Evolutionary conservation across 2,329 filamentous ascomycete genomes (phyloP).

Genomic region (Trichoderma koningii): DNA sequence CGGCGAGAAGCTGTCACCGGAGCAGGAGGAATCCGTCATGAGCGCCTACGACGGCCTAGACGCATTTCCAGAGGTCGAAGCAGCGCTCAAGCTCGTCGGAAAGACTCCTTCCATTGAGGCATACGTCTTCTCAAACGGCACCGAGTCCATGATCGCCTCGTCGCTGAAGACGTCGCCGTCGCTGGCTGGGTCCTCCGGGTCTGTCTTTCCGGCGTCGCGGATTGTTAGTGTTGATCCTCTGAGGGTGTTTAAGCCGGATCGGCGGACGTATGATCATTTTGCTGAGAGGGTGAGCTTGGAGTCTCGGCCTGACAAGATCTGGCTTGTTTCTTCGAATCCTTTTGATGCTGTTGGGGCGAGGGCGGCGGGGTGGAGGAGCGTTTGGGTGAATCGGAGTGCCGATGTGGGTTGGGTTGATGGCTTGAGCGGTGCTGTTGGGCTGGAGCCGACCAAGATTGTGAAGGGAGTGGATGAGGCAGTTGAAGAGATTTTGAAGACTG

Average conservation of each 20-base stretch:
- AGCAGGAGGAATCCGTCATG: constrained; percentile 57
- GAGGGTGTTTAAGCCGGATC: constrained; percentile 65
- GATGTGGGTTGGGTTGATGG: constrained; percentile 64
- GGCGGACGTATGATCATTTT: constrained; percentile 62
- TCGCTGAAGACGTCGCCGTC: constrained; percentile 61
- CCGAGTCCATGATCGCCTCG: constrained; percentile 60
- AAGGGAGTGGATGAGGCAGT: constrained; percentile 61
- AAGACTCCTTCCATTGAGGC: constrained; percentile 47
- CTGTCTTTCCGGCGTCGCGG: constrained; percentile 46
- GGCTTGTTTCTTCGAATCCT: constrained; percentile 72
- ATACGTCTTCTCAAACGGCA: constrained; percentile 73
- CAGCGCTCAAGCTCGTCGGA: constrained; percentile 53
- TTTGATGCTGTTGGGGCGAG: constrained; percentile 71
- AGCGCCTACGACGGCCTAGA: constrained; percentile 64
- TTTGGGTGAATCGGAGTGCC: constrained; percentile 66
- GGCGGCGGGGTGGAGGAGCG: constrained; percentile 61
- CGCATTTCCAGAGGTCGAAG: constrained; percentile 64
- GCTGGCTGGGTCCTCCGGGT: constrained; percentile 51
- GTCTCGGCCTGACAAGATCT: constrained; percentile 54
- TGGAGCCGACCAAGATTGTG: constrained; percentile 56
- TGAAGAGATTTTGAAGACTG: constrained; percentile 35
- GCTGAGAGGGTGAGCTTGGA: constrained; percentile 52
- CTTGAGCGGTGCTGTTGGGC: constrained; percentile 50
- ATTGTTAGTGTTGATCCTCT: constrained; percentile 64
- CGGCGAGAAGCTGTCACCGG: constrained; percentile 46